Evolutionary conservation across 1,284 basidiomycete species (phyloP).

Genomic region (Ustilago cynodontis): DNA sequence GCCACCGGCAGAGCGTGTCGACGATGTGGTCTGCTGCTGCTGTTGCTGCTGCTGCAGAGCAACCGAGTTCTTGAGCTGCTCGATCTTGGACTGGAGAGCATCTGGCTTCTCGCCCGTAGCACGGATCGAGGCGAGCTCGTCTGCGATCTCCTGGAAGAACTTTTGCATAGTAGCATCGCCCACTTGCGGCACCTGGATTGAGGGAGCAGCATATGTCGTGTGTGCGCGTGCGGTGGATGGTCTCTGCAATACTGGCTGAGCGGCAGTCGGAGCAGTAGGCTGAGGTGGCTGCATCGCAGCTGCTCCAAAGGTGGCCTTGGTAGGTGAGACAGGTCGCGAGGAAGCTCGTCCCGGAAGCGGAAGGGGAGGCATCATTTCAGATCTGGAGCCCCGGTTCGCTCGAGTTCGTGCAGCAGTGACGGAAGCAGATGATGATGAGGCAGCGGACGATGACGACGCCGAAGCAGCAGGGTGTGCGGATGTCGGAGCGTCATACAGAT

Average conservation of each 20-base stretch:
- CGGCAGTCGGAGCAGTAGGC: conserved; percentile 8
- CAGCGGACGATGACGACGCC: conserved; percentile 22
- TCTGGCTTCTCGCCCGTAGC: conserved; percentile 57
- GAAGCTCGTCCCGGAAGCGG: conserved; percentile 44
- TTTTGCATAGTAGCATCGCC: conserved; percentile 79
- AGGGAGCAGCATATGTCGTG: conserved; percentile 57
- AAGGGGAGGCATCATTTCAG: conserved; percentile 48
- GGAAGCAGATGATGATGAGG: conserved; percentile 18
- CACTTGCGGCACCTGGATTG: conserved; percentile 51
- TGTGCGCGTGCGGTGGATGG: conserved; percentile 48
- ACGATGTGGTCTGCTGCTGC: conserved; percentile 16
- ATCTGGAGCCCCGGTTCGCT: conserved; percentile 34
- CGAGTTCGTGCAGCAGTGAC: conserved; percentile 25
- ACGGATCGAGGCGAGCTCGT: conserved; percentile 79
- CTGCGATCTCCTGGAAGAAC: conserved; percentile 84
- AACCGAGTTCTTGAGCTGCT: conserved; percentile 71
- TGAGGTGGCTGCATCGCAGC: conserved; percentile 16
- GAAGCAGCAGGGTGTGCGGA: conserved; percentile 21
- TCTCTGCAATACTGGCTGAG: conserved; percentile 22
- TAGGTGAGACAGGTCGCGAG: conserved; percentile 49
- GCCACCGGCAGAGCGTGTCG: conserved; percentile 9
- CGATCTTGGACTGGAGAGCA: conserved; percentile 72
- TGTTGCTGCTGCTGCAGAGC: conserved; percentile 37
- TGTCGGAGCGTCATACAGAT: conserved; percentile 34
- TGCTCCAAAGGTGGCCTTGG: conserved; percentile 39